phyloP scores from a whole-genome alignment of 192 early-diverging fungal species.

The Backusella australiensis region DNA sequence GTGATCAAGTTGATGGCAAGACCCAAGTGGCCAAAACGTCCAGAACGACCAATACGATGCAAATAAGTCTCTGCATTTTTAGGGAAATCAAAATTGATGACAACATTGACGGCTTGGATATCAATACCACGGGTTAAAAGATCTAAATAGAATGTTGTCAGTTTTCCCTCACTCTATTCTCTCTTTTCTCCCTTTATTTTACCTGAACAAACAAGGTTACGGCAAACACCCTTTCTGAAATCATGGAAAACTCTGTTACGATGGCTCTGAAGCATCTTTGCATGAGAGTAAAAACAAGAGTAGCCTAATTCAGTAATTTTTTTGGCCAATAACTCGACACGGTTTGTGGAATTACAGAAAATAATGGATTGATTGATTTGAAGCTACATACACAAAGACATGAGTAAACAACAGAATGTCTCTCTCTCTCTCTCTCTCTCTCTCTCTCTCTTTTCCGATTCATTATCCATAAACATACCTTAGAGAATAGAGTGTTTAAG shows the following conservation, averaged over 20 bases:
- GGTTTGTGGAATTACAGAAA: conserved; percentile 99
- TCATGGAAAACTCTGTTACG: conserved; percentile 99
- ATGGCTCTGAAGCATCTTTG: conserved; percentile 97
- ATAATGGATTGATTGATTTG: conserved; percentile 99
- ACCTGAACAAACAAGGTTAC: conserved; percentile 97
- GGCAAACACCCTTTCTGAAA: conserved; percentile 96
- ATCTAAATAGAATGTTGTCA: conserved; percentile 50
- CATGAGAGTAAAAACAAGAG: conserved; percentile 99
- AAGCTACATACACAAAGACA: conserved; percentile 50
- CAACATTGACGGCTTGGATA: conserved; percentile 99
- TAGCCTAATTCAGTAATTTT: conserved; percentile 99
- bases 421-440: too few relatives aligned
- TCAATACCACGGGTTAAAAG: conserved; percentile 98
- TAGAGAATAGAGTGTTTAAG: conserved; percentile 90
- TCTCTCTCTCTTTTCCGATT: neutral
- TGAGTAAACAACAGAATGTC: neutral
- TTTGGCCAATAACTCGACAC: conserved; percentile 97
- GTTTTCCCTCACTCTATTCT: neutral
- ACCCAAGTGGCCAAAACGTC: conserved; percentile 94
- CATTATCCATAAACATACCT: conserved; percentile 45
- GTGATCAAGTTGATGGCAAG: conserved; percentile 98
- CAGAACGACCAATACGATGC: conserved; percentile 97
- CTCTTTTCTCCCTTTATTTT: neutral
- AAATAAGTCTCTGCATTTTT: conserved; percentile 99
- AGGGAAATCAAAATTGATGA: conserved; percentile 99